Base-by-base conservation (phyloP, 2,329 filamentous ascomycete genomes). In the Neonectria neomacrospora region DNA sequence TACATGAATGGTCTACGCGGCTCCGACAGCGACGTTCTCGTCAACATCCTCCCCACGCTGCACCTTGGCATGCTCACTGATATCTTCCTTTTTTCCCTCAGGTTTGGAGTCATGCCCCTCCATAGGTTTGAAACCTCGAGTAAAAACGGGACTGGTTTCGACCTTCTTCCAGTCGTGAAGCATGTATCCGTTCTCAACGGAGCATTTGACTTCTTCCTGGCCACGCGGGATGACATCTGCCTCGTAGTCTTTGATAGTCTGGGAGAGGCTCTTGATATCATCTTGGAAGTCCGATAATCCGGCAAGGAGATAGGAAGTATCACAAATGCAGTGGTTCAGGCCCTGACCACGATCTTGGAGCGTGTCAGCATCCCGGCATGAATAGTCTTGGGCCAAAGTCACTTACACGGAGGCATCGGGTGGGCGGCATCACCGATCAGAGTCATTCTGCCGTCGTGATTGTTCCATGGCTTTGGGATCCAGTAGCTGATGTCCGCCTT, bases 401-500 rank as follows among this genome's bases (percentile, higher is more conserved):
- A 58, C 68, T 64, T 65, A 69, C 68, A 71, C 3, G 67, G 68
- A 2, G 68, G 68, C 68, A 71, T 71, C 2, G 68, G 68, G n/a
- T 71, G 68, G 10, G 68, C 68, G 10, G 68, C 68, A 28, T 71
- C 68, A 0, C 68, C 68, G 11, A 71, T 65, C 9, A 71, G 44
- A 3, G 63, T 71, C 47, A 71, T 66, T 26, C 68, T 57, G 9
- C 68, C 68, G 7, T 50, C 14, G 2, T 61, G 55, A n/a, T 71
- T 71, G 30, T 67, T 44, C 68, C 68, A 71, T 8, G 60, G 52
- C 32, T 71, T 66, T 2, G 68, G 57, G 22, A 71, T 47, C 68
- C 68, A 71, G 45, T 66, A 71, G 50, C 68, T 71, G 42, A 71
- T 71, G 45, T 71, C 68, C 10, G 68, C 68, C 30, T 68, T 71